Evolutionary conservation across 2,329 filamentous ascomycete genomes (phyloP).

Genomic region (Xylaria sp.): DNA sequence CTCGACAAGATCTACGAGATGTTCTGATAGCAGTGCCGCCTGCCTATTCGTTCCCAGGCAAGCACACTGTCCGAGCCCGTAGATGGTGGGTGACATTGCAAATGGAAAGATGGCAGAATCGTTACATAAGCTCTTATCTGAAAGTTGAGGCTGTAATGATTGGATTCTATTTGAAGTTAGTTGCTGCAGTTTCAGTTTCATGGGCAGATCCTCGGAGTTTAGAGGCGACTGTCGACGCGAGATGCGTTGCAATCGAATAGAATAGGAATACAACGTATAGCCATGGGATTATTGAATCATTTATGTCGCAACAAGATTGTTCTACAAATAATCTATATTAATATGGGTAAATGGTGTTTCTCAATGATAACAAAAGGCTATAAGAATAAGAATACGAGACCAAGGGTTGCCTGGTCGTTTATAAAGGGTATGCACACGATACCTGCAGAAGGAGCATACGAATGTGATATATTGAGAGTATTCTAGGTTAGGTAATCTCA

Average conservation of each 20-base stretch:
- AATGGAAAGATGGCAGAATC: slow-evolving; percentile 6
- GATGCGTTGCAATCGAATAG: background rate
- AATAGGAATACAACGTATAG: background rate
- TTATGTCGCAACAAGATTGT: background rate
- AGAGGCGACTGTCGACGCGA: background rate
- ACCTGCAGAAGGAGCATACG: background rate
- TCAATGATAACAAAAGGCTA: background rate
- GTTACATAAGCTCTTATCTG: background rate
- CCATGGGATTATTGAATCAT: background rate
- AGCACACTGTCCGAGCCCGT: background rate
- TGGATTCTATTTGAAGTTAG: background rate
- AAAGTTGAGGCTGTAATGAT: background rate
- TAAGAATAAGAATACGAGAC: background rate
- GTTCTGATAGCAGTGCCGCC: background rate
- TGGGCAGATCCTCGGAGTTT: background rate
- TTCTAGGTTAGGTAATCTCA: slow-evolving; percentile 32
- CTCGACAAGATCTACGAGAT: background rate
- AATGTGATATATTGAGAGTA: background rate
- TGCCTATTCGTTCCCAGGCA: background rate
- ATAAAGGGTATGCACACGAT: background rate
- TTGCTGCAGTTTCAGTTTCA: background rate
- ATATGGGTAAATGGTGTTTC: background rate
- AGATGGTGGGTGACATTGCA: slow-evolving; percentile 1
- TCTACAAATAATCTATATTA: background rate
- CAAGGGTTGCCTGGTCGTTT: background rate